Percentiles rank a stretch among this genome's conserved stretches.
Conservation (phyloP, 495 filamentous ascomycete species). For the Poronia punctata region DNA sequence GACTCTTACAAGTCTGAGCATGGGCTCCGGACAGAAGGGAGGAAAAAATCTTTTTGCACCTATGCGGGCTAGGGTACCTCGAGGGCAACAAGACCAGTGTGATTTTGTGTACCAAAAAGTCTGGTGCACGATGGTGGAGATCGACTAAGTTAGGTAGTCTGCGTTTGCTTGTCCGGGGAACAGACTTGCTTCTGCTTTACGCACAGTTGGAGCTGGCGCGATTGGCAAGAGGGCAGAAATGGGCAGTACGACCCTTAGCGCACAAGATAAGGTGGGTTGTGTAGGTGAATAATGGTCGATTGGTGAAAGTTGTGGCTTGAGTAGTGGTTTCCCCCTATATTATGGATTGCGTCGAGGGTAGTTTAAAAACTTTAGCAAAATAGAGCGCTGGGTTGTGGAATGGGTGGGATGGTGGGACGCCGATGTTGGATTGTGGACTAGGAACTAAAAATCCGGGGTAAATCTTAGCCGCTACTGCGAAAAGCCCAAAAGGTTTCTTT, state of each 20-base stretch:
- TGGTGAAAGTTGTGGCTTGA: too few relatives aligned
- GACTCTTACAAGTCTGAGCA: slow-evolving; percentile 1
- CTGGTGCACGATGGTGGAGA: slow-evolving; percentile 3
- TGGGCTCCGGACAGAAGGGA: slow-evolving; percentile 1
- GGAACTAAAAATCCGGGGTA: background rate
- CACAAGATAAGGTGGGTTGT: slow-evolving; percentile 9
- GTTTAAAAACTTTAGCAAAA: too few relatives aligned
- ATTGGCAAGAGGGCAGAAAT: slow-evolving; percentile 3
- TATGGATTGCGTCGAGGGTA: too few relatives aligned
- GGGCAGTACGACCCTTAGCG: too few relatives aligned
- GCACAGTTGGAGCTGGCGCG: background rate
- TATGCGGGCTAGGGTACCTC: background rate
- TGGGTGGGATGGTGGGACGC: too few relatives aligned
- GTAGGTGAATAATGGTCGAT: slow-evolving; percentile 9
- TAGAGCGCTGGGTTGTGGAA: too few relatives aligned
- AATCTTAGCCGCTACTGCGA: slow-evolving; percentile 1
- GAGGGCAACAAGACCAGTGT: slow-evolving; percentile 1
- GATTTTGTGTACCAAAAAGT: background rate
- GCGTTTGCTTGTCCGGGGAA: slow-evolving; percentile 4
- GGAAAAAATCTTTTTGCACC: slow-evolving; percentile 1
- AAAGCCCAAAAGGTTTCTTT: slow-evolving; percentile 4
- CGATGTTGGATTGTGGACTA: background rate
- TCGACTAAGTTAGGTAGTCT: background rate
- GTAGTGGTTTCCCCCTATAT: too few relatives aligned
- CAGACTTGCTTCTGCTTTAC: background rate